Evolutionary conservation across 2,329 filamentous ascomycete genomes (phyloP).

Genomic region (Kalmusia sp.): DNA sequence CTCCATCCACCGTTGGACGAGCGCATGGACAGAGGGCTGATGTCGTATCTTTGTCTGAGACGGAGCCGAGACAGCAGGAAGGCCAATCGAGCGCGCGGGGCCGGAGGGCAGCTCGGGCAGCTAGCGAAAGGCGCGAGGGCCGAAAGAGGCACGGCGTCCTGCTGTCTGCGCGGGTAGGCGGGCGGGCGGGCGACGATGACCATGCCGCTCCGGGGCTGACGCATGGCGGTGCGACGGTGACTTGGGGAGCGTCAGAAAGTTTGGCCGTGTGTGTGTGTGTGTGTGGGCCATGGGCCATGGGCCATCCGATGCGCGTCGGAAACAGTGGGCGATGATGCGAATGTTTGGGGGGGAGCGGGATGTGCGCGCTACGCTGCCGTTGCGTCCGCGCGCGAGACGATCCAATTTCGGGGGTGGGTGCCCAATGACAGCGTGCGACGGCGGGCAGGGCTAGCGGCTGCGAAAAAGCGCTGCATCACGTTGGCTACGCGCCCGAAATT

Average conservation of each 20-base stretch:
- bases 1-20: conserved; percentile 2
- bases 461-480: conserved; percentile 23
- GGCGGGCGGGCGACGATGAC: not conserved
- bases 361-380: conserved; percentile 5
- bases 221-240: conserved; percentile 8
- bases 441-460: not conserved
- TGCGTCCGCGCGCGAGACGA: not conserved
- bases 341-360: conserved; percentile 11
- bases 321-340: not conserved
- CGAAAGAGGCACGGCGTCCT: conserved; percentile 5
- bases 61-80: conserved; percentile 37
- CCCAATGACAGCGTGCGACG: not conserved
- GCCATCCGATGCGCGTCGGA: not conserved
- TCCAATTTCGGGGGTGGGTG: conserved; percentile 14
- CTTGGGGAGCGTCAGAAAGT: conserved; percentile 1
- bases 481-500: conserved; percentile 41
- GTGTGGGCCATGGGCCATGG: not conserved
- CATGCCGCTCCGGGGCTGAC: not conserved
- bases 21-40: conserved; percentile 29
- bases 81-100: too few relatives aligned
- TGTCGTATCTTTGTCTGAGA: conserved; percentile 37
- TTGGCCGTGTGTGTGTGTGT: too few relatives aligned
- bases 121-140: not conserved
- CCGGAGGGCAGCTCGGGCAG: not conserved
- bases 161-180: not conserved